Conservation (phyloP, 169 alveolate genomes). For the Eimeria falciformis region DNA sequence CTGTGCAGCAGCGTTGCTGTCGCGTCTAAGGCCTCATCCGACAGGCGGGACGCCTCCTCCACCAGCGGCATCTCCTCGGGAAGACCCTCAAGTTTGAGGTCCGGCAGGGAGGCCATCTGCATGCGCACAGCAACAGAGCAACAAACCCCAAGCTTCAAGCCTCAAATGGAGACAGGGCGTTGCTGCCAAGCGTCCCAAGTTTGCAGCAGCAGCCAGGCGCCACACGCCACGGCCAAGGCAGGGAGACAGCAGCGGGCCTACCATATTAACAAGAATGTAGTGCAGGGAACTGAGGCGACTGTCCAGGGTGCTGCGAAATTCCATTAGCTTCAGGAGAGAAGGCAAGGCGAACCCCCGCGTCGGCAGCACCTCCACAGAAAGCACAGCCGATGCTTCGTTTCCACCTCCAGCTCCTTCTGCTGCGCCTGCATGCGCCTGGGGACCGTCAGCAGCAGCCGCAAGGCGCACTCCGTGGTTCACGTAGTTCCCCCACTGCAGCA, state of each 20-base stretch:
- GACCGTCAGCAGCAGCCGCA: slow-evolving; percentile 26
- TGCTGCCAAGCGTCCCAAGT: not conserved
- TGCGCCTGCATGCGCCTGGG: not conserved
- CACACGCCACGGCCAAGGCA: too few relatives aligned
- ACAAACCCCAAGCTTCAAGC: not conserved
- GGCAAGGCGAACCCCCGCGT: slow-evolving; percentile 79
- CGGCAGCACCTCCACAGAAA: slow-evolving; percentile 71
- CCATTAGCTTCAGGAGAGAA: slow-evolving; percentile 79
- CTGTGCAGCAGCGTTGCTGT: not conserved
- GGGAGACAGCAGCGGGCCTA: slow-evolving; percentile 3
- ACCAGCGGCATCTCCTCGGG: slow-evolving; percentile 72
- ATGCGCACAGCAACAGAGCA: not conserved
- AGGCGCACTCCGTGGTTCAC: slow-evolving; percentile 81
- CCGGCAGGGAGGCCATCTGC: slow-evolving; percentile 73
- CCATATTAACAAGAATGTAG: slow-evolving; percentile 79
- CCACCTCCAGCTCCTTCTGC: slow-evolving; percentile 10
- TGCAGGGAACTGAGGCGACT: slow-evolving; percentile 80
- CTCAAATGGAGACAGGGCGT: not conserved
- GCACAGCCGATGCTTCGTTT: not conserved
- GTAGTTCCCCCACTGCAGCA: slow-evolving; percentile 81
- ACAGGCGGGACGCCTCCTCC: slow-evolving; percentile 72
- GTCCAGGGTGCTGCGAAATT: slow-evolving; percentile 82
- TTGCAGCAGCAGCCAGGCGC: not conserved
- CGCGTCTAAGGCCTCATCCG: slow-evolving; percentile 69
- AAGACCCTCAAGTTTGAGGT: slow-evolving; percentile 29